Conservation (phyloP, 257 asterid species). For the Solanum bulbocastanum region DNA sequence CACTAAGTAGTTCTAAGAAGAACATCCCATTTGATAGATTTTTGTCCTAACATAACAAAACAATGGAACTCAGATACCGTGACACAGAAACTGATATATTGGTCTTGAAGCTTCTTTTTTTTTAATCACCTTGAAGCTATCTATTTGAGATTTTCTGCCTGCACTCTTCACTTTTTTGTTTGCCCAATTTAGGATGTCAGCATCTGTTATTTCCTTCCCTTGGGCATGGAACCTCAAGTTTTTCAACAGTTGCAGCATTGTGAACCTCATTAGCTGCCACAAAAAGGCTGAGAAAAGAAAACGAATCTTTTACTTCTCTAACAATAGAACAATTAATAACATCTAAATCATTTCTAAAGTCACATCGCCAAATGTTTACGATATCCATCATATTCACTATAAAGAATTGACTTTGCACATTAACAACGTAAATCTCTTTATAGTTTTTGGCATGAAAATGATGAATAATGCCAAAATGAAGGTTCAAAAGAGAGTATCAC, state of each 20-base stretch:
- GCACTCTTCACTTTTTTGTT: constrained; percentile 53
- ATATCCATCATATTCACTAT: neutral
- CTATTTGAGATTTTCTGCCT: constrained; percentile 58
- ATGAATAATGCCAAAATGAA: neutral
- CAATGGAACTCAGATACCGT: neutral
- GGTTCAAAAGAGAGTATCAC: neutral
- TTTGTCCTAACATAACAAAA: constrained; percentile 40
- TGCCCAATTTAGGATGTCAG: constrained; percentile 64
- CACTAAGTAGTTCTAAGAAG: constrained; percentile 72
- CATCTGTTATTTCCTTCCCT: constrained; percentile 70
- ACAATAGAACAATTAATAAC: neutral
- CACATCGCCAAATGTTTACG: neutral
- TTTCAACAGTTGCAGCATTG: constrained; percentile 71
- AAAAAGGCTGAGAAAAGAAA: constrained; percentile 42
- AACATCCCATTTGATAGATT: constrained; percentile 58
- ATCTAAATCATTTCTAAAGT: neutral
- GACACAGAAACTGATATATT: neutral
- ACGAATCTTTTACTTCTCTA: neutral
- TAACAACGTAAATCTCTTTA: neutral
- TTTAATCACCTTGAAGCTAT: constrained; percentile 67
- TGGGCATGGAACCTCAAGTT: constrained; percentile 65
- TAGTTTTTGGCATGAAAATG: neutral
- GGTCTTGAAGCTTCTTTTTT: neutral
- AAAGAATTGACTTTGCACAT: neutral
- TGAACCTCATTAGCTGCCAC: constrained; percentile 95